These are phyloP conservation scores for Penicillium sp. DNA, from an alignment of 2,329 filamentous ascomycete species.

Conservation along the genomic window DNA sequence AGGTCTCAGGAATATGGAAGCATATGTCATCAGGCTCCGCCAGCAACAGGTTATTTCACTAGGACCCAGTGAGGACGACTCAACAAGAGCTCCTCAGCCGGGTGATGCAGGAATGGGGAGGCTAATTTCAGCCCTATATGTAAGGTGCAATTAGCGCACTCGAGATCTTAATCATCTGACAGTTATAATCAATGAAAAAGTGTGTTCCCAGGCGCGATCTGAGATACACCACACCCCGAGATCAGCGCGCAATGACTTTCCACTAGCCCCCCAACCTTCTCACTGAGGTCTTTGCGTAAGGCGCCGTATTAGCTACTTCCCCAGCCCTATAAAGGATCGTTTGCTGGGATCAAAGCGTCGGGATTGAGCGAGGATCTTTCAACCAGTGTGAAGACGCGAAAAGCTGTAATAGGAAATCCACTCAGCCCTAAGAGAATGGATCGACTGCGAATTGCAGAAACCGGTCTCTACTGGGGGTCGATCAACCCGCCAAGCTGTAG, in stretches of 20 bases:
- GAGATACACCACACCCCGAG: background rate
- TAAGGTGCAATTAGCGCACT: constrained; percentile 12
- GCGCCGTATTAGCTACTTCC: background rate
- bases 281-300: background rate
- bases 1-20: background rate
- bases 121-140: constrained; percentile 21
- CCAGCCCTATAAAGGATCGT: background rate
- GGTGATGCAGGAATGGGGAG: constrained; percentile 9
- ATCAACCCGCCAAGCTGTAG: constrained; percentile 9
- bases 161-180: constrained; percentile 1
- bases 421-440: background rate
- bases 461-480: constrained; percentile 1
- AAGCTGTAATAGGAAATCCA: background rate
- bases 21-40: background rate
- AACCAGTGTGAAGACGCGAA: background rate
- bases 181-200: background rate
- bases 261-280: background rate
- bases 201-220: background rate
- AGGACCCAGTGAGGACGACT: background rate
- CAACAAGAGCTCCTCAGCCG: background rate
- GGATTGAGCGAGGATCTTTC: background rate
- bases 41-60: background rate
- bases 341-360: background rate
- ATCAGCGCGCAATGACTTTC: background rate
- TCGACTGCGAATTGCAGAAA: constrained; percentile 7